Percentiles rank a stretch among this genome's conserved stretches.
Conservation (phyloP, 2,329 filamentous ascomycete species). For the Epichloe brachyelytri region DNA sequence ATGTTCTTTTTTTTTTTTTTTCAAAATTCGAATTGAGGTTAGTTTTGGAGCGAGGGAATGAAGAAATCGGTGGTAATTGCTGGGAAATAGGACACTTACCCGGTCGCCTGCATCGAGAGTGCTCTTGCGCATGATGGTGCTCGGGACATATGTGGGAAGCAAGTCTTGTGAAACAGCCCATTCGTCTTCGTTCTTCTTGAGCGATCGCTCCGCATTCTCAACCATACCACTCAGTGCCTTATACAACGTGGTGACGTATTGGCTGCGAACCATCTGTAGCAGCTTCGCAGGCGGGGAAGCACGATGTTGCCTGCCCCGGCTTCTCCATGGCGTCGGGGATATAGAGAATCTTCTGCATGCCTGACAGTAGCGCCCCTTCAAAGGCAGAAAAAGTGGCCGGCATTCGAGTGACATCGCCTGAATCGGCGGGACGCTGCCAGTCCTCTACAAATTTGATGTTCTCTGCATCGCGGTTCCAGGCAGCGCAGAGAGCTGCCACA, state of each 20-base stretch:
- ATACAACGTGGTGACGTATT: conserved; percentile 89
- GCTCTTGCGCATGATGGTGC: conserved; percentile 26
- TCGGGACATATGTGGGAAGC: conserved; percentile 18
- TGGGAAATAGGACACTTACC: conserved; percentile 25
- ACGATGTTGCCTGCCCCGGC: conserved; percentile 64
- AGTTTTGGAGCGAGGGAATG: conserved; percentile 5
- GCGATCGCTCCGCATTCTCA: conserved; percentile 76
- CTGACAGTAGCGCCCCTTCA: conserved; percentile 66
- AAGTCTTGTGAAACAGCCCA: conserved; percentile 39
- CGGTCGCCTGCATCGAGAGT: conserved; percentile 43
- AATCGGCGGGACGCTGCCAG: conserved; percentile 74
- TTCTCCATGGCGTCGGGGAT: conserved; percentile 74
- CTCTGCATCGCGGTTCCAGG: conserved; percentile 89
- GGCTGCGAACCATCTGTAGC: conserved; percentile 76
- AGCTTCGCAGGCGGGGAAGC: conserved; percentile 76
- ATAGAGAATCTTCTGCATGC: conserved; percentile 93
- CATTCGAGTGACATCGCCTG: conserved; percentile 82
- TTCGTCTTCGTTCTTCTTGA: conserved; percentile 50
- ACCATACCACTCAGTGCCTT: conserved; percentile 92
- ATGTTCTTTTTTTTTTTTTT: conserved; percentile 64
- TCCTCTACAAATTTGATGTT: conserved; percentile 87
- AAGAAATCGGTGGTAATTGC: conserved; percentile 7
- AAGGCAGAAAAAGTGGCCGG: conserved; percentile 76
- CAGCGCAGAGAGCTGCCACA: conserved; percentile 71
- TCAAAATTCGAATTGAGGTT: not conserved